Conservation (phyloP, 768 basidiomycete genomes). For the Trametes punicea region DNA sequence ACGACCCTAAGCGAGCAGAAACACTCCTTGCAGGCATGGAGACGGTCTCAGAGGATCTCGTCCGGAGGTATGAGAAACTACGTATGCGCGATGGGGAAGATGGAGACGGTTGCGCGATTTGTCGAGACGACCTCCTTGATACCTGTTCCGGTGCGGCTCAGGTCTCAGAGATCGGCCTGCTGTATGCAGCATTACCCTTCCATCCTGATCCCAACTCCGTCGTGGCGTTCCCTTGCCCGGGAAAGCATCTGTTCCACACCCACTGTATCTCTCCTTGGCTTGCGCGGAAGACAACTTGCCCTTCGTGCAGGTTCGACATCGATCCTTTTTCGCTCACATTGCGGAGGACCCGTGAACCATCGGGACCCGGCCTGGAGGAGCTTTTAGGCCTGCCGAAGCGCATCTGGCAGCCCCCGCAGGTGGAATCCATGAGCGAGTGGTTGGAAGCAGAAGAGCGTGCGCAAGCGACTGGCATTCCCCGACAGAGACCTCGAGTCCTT, state of each 20-base stretch:
- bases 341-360: neutral
- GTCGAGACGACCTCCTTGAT: conserved; percentile 65
- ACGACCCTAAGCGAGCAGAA: conserved; percentile 66
- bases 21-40: conserved; percentile 61
- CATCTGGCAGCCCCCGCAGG: conserved; percentile 23
- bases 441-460: conserved; percentile 22
- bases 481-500: conserved; percentile 3
- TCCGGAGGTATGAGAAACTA: conserved; percentile 33
- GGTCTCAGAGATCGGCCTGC: neutral
- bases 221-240: conserved; percentile 69
- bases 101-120: conserved; percentile 64
- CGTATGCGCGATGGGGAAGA: conserved; percentile 29
- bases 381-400: neutral
- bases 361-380: neutral
- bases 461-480: neutral
- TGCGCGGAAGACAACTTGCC: conserved; percentile 77
- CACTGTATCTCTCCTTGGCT: conserved; percentile 81
- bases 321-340: conserved; percentile 72
- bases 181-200: conserved; percentile 21
- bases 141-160: conserved; percentile 33
- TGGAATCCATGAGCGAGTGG: conserved; percentile 21
- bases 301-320: conserved; percentile 78
- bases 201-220: conserved; percentile 36
- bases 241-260: conserved; percentile 69
- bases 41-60: conserved; percentile 59